Evolutionary conservation across 2,329 filamentous ascomycete genomes (phyloP).

Genomic region (Cladorrhinum sp.): DNA sequence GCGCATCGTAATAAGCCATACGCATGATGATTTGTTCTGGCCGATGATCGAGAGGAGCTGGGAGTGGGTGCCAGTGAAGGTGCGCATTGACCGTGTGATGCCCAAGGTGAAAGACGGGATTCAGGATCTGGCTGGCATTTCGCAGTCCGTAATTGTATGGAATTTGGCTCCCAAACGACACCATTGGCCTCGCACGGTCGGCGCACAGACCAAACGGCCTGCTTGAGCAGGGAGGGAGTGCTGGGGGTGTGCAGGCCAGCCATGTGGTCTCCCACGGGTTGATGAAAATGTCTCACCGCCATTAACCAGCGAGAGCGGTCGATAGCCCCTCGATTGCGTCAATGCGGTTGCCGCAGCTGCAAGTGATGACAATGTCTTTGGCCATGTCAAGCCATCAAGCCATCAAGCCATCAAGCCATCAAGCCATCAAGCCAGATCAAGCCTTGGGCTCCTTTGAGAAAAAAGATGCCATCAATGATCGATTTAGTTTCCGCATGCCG

Average conservation of each 20-base stretch:
- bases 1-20: not conserved
- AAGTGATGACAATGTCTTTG: not conserved
- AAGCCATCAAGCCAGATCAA: not conserved
- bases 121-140: not conserved
- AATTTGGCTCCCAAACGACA: conserved; percentile 13
- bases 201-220: conserved; percentile 11
- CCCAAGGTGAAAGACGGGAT: not conserved
- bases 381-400: too few relatives aligned
- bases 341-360: conserved; percentile 16
- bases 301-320: not conserved
- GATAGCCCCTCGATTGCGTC: conserved; percentile 13
- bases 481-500: not conserved
- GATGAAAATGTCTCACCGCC: conserved; percentile 14
- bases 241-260: not conserved
- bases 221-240: not conserved
- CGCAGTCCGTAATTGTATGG: not conserved
- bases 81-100: not conserved
- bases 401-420: too few relatives aligned
- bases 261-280: not conserved
- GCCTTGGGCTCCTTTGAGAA: too few relatives aligned
- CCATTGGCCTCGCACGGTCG: conserved; percentile 12
- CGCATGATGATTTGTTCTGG: not conserved
- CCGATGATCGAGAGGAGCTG: not conserved
- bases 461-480: not conserved
- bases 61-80: not conserved